A percentile compares a stretch with the other conserved stretches of the same genome.
These are phyloP conservation scores for Bocquillonia castaneifolia DNA, from an alignment of 441 rosid species.

Conservation along the genomic window DNA sequence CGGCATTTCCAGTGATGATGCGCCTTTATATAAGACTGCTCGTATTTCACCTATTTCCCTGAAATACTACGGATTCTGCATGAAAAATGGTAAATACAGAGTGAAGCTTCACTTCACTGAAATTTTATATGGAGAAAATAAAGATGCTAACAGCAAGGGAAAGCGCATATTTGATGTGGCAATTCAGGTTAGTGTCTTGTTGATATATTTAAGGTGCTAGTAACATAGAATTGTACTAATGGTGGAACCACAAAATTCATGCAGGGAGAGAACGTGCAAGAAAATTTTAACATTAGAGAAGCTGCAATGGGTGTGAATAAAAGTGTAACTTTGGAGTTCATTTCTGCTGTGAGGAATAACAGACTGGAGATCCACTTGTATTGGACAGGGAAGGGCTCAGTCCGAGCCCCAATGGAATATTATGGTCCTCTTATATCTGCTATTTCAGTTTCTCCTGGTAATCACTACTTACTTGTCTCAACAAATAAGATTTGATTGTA, in stretches of 20 bases:
- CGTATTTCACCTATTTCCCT: constrained; percentile 2
- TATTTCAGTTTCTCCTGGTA: constrained; percentile 53
- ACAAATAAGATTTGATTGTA: background rate
- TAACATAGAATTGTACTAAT: background rate
- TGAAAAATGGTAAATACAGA: constrained; percentile 10
- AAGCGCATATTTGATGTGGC: background rate
- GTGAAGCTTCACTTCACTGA: constrained; percentile 12
- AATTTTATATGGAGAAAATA: constrained; percentile 2
- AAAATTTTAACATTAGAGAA: constrained; percentile 9
- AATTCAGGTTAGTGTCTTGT: background rate
- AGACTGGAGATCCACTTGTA: constrained; percentile 44
- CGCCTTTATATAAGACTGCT: constrained; percentile 7
- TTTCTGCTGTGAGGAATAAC: background rate
- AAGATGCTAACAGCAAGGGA: constrained; percentile 10
- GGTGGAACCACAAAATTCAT: background rate
- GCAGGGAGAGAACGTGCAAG: background rate
- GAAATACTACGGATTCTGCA: constrained; percentile 5
- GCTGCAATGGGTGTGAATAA: background rate
- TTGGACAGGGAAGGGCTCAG: constrained; percentile 77
- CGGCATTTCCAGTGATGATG: constrained; percentile 6
- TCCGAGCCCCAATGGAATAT: constrained; percentile 55
- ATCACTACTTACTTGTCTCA: constrained; percentile 11
- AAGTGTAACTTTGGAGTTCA: constrained; percentile 4
- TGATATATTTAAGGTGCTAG: background rate
- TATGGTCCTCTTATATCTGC: constrained; percentile 75